Evolutionary conservation across 2,329 filamentous ascomycete genomes (phyloP), one percentile per base, ranked within the genome.

Genomic region (Phaeosphaeriaceae sp.): DNA sequence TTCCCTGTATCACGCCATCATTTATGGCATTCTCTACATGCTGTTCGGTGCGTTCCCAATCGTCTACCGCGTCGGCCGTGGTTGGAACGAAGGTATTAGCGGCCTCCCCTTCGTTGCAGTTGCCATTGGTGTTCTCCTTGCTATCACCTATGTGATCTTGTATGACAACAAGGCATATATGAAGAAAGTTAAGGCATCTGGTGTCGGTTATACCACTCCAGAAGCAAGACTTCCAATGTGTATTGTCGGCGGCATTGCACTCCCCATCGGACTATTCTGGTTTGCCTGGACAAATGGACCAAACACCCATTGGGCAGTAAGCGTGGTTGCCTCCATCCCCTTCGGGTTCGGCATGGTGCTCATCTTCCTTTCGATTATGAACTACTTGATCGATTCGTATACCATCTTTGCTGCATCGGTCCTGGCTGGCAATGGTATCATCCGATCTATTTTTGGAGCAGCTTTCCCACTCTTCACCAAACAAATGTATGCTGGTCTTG

Each of bases 381-480:
- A 75, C 63, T 77, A 72, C 65, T 42, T 81, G 38, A 74, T 75
- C 48, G 72, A 75, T 45, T 68, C 69, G 0, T 81, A 90, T 70
- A 86, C 87, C 42, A 87, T 92, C 60, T 93, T 87, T 55, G 89
- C 90, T 1, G 89, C 89, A 0, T 89, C 86, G 0, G 88, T 87
- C 0, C 77, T 92, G 7, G 89, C 89, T 2, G 88, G 87, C 39
- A 90, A 92, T 73, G 89, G 89, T 0, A 88, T 95, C 65, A 75
- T 95, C 30, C 86, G 91, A 59, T 92, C 88, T 0, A 77, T 92
- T 7, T 88, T 87, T 54, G 90, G 89, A 56, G 89, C 89, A 2
- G 86, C 81, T 1, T 94, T 95, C 77, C 90, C 90, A 1, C 81
- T 94, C 1, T 94, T 94, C 69, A 85, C 88, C 0, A 81, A 78